A percentile compares a stretch with the other conserved stretches of the same genome.
Evolutionary conservation across 148 eudicot genomes (phyloP).

Genomic region (Fagopyrum esculentum): DNA sequence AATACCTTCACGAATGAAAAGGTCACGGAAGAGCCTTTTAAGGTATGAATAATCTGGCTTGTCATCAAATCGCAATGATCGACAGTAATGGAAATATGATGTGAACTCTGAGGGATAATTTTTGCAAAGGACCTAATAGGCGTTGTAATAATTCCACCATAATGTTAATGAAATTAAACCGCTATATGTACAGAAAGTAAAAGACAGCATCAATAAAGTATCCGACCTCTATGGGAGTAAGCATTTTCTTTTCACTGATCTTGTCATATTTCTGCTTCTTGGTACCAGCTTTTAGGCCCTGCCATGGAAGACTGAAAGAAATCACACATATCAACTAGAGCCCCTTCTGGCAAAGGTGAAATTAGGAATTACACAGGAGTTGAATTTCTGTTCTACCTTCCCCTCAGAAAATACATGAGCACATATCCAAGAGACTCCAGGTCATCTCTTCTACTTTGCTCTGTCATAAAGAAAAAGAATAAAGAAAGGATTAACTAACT

Average conservation of each 20-base stretch:
- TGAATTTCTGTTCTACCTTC: conserved; percentile 50
- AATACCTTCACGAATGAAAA: conserved; percentile 91
- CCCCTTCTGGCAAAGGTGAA: neutral
- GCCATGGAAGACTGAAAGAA: conserved; percentile 89
- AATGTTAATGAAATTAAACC: neutral
- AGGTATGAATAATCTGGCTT: conserved; percentile 97
- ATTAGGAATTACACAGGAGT: neutral
- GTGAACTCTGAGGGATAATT: conserved; percentile 84
- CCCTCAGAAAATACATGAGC: conserved; percentile 95
- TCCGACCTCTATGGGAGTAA: conserved; percentile 84
- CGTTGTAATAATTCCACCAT: neutral
- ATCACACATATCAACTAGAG: conserved; percentile 18
- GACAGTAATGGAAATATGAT: conserved; percentile 95
- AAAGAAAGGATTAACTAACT: neutral
- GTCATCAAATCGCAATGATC: conserved; percentile 94
- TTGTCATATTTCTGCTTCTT: conserved; percentile 97
- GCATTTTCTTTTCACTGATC: conserved; percentile 98
- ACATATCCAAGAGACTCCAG: conserved; percentile 95
- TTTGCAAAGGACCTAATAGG: conserved; percentile 74
- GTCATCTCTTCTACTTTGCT: conserved; percentile 99
- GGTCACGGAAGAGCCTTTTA: conserved; percentile 90
- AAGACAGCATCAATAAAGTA: neutral
- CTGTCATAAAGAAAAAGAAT: conserved; percentile 27
- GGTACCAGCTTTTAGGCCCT: conserved; percentile 93
- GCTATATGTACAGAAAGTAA: neutral